phyloP scores from a whole-genome alignment of 345 rosid species.

The Kandelia obovata region DNA sequence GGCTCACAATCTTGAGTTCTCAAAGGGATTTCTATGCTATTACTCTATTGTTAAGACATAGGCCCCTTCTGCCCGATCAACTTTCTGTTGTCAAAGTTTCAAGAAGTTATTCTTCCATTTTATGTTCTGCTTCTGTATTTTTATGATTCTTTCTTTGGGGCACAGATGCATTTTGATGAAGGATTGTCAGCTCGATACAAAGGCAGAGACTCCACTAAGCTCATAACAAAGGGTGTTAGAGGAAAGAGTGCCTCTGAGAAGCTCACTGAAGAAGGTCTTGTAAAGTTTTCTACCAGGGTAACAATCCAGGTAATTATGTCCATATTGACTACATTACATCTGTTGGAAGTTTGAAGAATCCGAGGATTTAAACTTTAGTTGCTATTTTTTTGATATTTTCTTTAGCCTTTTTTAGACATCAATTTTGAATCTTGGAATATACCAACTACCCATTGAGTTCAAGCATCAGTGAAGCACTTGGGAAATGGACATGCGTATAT shows the following conservation, averaged over 20 bases:
- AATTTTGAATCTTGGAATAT: neutral
- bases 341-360: slow-evolving; percentile 3
- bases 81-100: neutral
- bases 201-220: slow-evolving; percentile 70
- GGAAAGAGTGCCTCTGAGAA: slow-evolving; percentile 75
- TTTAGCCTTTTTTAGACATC: neutral
- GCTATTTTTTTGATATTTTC: neutral
- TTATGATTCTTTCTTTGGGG: slow-evolving; percentile 22
- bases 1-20: no score
- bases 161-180: slow-evolving; percentile 92
- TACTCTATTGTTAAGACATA: no score
- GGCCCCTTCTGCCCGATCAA: no score
- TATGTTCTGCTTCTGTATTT: neutral
- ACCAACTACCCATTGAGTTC: neutral
- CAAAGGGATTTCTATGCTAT: no score
- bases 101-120: slow-evolving; percentile 5
- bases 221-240: slow-evolving; percentile 59
- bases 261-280: slow-evolving; percentile 85
- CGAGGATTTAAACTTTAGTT: neutral
- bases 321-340: slow-evolving; percentile 6
- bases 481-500: neutral
- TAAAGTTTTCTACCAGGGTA: slow-evolving; percentile 78
- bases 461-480: neutral
- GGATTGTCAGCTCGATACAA: slow-evolving; percentile 74
- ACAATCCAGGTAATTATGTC: slow-evolving; percentile 66